These are phyloP conservation scores for Aspergillus sclerotialis DNA, from an alignment of 2,329 filamentous ascomycete species.

Conservation along the genomic window DNA sequence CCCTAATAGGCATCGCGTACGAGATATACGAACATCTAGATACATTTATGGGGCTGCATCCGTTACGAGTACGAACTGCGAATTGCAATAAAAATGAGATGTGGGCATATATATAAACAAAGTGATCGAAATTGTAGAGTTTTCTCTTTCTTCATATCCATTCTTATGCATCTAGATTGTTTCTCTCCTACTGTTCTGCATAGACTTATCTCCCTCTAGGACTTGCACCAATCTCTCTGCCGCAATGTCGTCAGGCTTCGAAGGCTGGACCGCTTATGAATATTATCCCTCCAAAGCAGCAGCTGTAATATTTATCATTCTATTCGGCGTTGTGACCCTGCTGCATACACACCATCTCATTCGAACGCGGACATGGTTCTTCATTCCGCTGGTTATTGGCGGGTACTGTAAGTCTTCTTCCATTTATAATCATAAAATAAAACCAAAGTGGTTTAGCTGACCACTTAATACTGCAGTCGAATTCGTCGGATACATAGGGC, in stretches of 20 bases:
- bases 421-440: neutral
- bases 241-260: conserved; percentile 1
- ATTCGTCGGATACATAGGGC: conserved; percentile 45
- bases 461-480: conserved; percentile 36
- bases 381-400: conserved; percentile 25
- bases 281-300: conserved; percentile 20
- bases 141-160: neutral
- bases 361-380: conserved; percentile 18
- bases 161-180: conserved; percentile 1
- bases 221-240: neutral
- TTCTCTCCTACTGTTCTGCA: conserved; percentile 1
- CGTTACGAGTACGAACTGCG: neutral
- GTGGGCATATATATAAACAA: neutral
- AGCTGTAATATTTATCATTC: conserved; percentile 15
- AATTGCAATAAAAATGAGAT: neutral
- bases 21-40: conserved; percentile 4
- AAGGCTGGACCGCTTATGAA: conserved; percentile 10
- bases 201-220: neutral
- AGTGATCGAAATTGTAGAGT: too few relatives aligned
- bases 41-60: neutral
- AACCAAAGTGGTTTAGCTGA: neutral
- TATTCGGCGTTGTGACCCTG: conserved; percentile 12
- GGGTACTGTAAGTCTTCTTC: conserved; percentile 25
- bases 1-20: conserved; percentile 11
- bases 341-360: conserved; percentile 17